phyloP scores from a whole-genome alignment of 2,329 filamentous ascomycete genomes.

The Nothophoma quercina region DNA sequence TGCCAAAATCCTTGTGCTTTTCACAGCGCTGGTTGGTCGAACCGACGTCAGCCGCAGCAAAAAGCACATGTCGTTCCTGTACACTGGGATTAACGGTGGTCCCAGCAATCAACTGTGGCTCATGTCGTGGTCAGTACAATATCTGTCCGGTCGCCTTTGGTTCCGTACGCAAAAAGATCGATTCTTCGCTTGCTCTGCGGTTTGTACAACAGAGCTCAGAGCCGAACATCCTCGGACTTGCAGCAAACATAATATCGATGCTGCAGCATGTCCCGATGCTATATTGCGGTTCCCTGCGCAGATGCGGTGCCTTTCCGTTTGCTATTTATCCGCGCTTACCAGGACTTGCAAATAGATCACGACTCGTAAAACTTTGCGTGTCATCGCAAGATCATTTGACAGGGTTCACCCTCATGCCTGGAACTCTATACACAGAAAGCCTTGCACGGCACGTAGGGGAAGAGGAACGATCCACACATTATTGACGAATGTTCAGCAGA shows the following conservation, averaged over 20 bases:
- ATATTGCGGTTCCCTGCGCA: slow-evolving; percentile 23
- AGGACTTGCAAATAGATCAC: slow-evolving; percentile 3
- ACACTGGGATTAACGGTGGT: slow-evolving; percentile 47
- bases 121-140: slow-evolving; percentile 37
- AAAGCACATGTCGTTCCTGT: slow-evolving; percentile 35
- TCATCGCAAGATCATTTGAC: slow-evolving; percentile 18
- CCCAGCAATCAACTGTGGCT: slow-evolving; percentile 47
- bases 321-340: slow-evolving; percentile 11
- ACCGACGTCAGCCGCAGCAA: slow-evolving; percentile 38
- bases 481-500: slow-evolving; percentile 19
- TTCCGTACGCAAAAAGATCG: slow-evolving; percentile 17
- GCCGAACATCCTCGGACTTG: slow-evolving; percentile 19
- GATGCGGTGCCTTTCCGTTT: slow-evolving; percentile 9
- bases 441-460: slow-evolving; percentile 29
- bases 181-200: slow-evolving; percentile 6
- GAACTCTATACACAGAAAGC: slow-evolving; percentile 21
- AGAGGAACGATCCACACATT: slow-evolving; percentile 26
- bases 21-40: slow-evolving; percentile 13
- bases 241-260: slow-evolving; percentile 19
- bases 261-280: slow-evolving; percentile 22
- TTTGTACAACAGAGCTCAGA: slow-evolving; percentile 20
- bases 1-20: neutral
- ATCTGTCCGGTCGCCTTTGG: slow-evolving; percentile 27
- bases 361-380: slow-evolving; percentile 24
- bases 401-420: slow-evolving; percentile 24